Base-by-base conservation (phyloP, 768 basidiomycete species). In the Tulasnella sp. region DNA sequence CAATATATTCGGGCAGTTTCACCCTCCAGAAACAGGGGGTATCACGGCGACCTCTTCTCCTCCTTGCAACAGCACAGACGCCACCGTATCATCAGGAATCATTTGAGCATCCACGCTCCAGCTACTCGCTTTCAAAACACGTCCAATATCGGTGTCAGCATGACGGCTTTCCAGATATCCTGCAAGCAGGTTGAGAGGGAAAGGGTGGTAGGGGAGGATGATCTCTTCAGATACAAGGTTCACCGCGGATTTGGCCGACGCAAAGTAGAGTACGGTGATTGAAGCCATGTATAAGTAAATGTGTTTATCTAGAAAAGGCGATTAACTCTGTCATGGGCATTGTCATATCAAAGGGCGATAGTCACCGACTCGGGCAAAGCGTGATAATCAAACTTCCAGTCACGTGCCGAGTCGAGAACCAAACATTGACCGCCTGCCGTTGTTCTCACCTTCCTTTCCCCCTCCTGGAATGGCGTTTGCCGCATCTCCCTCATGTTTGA, bases 221-320 rank as follows among this genome's bases (percentile, higher is more conserved):
- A 56, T 21, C 8, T 19, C 11, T 31, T 56, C 54, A 36, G 21
- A 37, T 36, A 27, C 39, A 3, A 56, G 31, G 21, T 35, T 42
- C 11, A 56, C 29, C 8, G 54, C 40, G 29, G 54, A 31, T 45
- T 21, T 27, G 3, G 54, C 54, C 4, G 54, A 56, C n/a, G 54
- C 54, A 31, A 56, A 56, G 23, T 56, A 56, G n/a, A 56, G 54
- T n/a, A 56, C 36, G 29, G n/a, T 56, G 9, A 55, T 25, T 35
- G 49, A 15, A 15, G 41, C 19, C 15, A 19, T 42, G 41, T 17
- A 42, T 2, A n/a, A n/a, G n/a, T n/a, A n/a, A n/a, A n/a, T n/a
- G n/a, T n/a, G n/a, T n/a, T n/a, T n/a, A n/a, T n/a, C n/a, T n/a
- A n/a, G n/a, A n/a, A n/a, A n/a, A n/a, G n/a, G n/a, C n/a, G n/a